These are phyloP conservation scores for Ceratonia siliqua DNA, from an alignment of 306 rosid species.

Conservation along the genomic window DNA sequence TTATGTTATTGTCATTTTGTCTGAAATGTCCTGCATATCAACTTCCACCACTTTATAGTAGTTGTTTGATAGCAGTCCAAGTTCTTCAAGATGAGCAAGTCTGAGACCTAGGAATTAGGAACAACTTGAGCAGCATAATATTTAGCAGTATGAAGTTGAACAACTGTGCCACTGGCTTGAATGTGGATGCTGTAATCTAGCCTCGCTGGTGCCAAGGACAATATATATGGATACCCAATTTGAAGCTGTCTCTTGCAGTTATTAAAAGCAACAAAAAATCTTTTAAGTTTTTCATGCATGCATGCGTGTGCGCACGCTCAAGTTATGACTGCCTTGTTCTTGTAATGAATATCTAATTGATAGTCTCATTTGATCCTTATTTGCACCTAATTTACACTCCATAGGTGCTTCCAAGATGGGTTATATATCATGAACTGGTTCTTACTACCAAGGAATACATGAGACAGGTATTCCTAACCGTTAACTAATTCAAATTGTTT, in stretches of 20 bases:
- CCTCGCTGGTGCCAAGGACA: background rate
- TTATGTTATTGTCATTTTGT: background rate
- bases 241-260: background rate
- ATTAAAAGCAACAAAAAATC: background rate
- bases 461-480: slow-evolving; percentile 70
- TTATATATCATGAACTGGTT: slow-evolving; percentile 85
- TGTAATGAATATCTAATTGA: slow-evolving; percentile 5
- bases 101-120: background rate
- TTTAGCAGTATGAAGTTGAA: background rate
- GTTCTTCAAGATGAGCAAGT: no score
- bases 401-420: slow-evolving; percentile 94
- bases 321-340: slow-evolving; percentile 17
- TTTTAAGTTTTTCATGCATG: slow-evolving; percentile 6
- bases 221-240: background rate
- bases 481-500: background rate
- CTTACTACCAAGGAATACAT: slow-evolving; percentile 92
- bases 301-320: background rate
- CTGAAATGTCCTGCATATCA: no score
- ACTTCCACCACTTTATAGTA: background rate
- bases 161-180: background rate
- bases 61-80: background rate
- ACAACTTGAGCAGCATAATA: no score
- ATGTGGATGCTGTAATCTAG: background rate
- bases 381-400: slow-evolving; percentile 27
- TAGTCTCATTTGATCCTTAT: background rate